A percentile compares a stretch with the other conserved stretches of the same genome.
These are phyloP conservation scores for Primulina eburnea DNA, from an alignment of 257 asterid genomes.

Conservation along the genomic window DNA sequence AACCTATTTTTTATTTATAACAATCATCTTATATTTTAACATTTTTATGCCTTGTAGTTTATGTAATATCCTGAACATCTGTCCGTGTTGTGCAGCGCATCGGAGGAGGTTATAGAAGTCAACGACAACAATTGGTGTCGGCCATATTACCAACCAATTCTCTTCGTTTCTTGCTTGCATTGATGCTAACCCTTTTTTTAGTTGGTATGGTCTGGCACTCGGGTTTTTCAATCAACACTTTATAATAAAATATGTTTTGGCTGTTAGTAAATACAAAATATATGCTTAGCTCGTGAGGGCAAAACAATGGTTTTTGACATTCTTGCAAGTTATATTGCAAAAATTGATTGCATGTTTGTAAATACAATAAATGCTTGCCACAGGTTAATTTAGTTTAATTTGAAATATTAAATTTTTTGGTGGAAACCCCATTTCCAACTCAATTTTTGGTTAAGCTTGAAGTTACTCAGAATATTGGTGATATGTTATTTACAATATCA, in stretches of 20 bases:
- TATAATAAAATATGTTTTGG: constrained; percentile 1
- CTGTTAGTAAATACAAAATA: background rate
- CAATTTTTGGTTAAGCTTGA: background rate
- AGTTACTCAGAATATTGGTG: background rate
- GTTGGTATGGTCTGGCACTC: constrained; percentile 48
- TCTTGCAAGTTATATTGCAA: background rate
- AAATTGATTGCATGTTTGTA: background rate
- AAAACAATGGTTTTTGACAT: background rate
- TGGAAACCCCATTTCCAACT: background rate
- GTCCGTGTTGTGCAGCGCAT: constrained; percentile 42
- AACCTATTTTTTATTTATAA: too few relatives aligned
- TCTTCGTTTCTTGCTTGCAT: constrained; percentile 48
- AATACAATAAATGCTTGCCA: background rate
- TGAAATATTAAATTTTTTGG: background rate
- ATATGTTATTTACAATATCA: background rate
- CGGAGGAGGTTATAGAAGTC: constrained; percentile 52
- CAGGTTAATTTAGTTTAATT: background rate
- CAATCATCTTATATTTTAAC: too few relatives aligned
- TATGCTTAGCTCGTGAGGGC: background rate
- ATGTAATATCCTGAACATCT: constrained; percentile 19
- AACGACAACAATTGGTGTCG: constrained; percentile 40
- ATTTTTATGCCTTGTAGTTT: background rate
- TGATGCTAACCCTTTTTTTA: constrained; percentile 69
- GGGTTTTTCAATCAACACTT: constrained; percentile 4
- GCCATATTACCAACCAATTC: constrained; percentile 49